Conservation (phyloP, 108 stramenopile genomes). For the Aurantiochytrium sp. region DNA sequence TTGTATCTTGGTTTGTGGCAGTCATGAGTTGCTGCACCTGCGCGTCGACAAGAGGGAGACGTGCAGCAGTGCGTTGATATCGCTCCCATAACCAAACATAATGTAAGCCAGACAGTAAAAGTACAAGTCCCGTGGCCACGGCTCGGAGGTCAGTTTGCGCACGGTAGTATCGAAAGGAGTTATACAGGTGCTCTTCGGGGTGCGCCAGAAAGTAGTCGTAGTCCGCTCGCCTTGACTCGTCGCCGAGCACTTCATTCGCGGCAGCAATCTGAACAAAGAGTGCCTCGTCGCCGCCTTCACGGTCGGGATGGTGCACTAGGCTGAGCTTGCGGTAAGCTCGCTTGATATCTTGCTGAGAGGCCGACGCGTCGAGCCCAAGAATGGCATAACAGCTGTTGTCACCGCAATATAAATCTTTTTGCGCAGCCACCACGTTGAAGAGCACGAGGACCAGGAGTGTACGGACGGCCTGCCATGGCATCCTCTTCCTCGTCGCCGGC, state of each 20-base stretch:
- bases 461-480: neutral
- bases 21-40: neutral
- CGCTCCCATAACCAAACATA: neutral
- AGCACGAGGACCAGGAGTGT: neutral
- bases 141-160: neutral
- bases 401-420: neutral
- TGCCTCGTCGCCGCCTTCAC: slow-evolving; percentile 5
- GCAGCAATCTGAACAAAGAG: neutral
- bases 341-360: neutral
- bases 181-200: neutral
- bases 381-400: neutral
- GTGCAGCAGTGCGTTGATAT: neutral
- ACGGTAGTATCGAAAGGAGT: neutral
- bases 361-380: neutral
- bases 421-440: neutral
- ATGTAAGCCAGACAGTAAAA: neutral
- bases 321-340: neutral
- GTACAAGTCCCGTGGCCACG: neutral
- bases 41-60: neutral
- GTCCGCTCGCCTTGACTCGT: neutral
- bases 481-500: no score
- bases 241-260: neutral
- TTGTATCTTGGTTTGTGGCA: neutral
- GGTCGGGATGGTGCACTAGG: neutral
- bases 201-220: slow-evolving; percentile 12